Evolutionary conservation across 2,329 filamentous ascomycete species (phyloP).

Genomic region (Cladosporium sp.): DNA sequence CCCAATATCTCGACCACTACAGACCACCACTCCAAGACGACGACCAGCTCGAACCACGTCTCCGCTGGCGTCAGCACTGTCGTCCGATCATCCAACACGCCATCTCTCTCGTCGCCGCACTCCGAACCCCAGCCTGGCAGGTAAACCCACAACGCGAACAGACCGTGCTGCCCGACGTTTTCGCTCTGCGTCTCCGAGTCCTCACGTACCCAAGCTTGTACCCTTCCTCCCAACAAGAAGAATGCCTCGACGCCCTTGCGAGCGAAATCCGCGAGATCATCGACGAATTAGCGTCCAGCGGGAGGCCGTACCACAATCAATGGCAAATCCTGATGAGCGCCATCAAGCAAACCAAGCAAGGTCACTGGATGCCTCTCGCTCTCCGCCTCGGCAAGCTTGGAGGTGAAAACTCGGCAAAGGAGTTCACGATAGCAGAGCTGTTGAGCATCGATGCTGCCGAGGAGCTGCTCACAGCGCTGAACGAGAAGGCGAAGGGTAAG

Average conservation of each 20-base stretch:
- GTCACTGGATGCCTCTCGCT: neutral
- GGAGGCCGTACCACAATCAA: neutral
- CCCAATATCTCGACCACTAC: neutral
- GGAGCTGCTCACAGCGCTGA: neutral
- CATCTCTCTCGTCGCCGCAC: constrained; percentile 17
- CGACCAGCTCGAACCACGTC: neutral
- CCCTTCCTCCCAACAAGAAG: neutral
- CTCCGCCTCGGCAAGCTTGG: neutral
- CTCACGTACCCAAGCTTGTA: constrained; percentile 27
- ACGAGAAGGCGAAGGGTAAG: neutral
- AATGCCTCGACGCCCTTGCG: neutral
- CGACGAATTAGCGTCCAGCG: neutral
- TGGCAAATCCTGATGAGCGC: neutral
- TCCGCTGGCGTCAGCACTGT: constrained; percentile 18
- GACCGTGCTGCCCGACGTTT: constrained; percentile 26
- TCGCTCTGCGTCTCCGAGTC: constrained; percentile 31
- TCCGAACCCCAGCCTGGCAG: constrained; percentile 24
- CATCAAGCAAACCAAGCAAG: neutral
- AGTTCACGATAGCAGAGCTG: neutral
- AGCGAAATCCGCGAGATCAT: neutral
- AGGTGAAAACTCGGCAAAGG: neutral
- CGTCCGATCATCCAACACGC: constrained; percentile 23
- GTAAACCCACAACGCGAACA: constrained; percentile 20
- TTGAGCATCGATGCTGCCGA: neutral
- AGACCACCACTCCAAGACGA: neutral